Evolutionary conservation across 495 filamentous ascomycete genomes (phyloP).

Genomic region (Pyronema omphalodes): DNA sequence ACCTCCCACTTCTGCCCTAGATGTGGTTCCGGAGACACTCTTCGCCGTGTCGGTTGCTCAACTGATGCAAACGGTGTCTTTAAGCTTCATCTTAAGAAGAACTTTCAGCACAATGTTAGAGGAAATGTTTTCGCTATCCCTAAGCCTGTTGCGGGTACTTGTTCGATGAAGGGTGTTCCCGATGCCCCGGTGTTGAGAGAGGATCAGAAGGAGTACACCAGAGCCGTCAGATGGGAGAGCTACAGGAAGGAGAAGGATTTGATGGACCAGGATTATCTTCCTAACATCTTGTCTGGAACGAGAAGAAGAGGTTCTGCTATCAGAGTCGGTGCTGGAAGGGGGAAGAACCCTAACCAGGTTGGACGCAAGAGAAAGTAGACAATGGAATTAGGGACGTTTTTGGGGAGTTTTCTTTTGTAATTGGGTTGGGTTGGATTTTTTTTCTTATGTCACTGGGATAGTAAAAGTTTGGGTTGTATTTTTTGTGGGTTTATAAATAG

Average conservation of each 20-base stretch:
- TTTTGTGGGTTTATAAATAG: too few species aligned
- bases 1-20: conserved; percentile 80
- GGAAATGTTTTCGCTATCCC: conserved; percentile 81
- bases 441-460: too few species aligned
- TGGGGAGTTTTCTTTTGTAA: too few species aligned
- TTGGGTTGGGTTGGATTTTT: too few species aligned
- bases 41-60: conserved; percentile 71
- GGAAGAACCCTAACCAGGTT: conserved; percentile 16
- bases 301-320: conserved; percentile 42
- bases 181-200: conserved; percentile 62
- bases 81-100: conserved; percentile 75
- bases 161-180: conserved; percentile 52
- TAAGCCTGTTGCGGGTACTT: conserved; percentile 63
- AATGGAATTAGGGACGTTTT: too few species aligned
- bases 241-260: conserved; percentile 58
- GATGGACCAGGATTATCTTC: conserved; percentile 90
- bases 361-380: too few species aligned
- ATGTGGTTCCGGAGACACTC: conserved; percentile 61
- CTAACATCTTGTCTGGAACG: conserved; percentile 68
- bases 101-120: conserved; percentile 81
- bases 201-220: conserved; percentile 85
- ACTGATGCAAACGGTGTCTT: conserved; percentile 66
- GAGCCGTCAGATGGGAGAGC: conserved; percentile 41
- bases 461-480: too few species aligned
- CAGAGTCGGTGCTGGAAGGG: conserved; percentile 63